phyloP scores from a whole-genome alignment of 2,329 filamentous ascomycete species.

The Hymenoscyphus fraxineus region DNA sequence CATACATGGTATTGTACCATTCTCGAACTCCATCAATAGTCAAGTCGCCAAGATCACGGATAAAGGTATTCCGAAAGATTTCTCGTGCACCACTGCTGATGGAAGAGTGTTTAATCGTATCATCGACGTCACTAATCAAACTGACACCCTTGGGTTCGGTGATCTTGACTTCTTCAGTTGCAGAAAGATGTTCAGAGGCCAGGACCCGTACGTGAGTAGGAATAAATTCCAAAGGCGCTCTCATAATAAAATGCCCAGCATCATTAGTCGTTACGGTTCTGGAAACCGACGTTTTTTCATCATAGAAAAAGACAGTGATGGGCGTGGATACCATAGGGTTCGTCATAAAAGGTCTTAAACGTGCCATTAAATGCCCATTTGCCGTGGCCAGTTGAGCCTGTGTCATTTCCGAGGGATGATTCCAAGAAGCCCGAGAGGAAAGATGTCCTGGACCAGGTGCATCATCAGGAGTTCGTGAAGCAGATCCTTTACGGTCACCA shows the following conservation, averaged over 20 bases:
- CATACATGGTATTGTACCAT: conserved; percentile 78
- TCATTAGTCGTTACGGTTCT: conserved; percentile 82
- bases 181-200: conserved; percentile 79
- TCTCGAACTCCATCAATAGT: conserved; percentile 82
- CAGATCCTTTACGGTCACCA: conserved; percentile 22
- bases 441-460: conserved; percentile 36
- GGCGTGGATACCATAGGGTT: conserved; percentile 73
- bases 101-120: conserved; percentile 94
- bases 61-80: conserved; percentile 94
- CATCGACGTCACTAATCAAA: conserved; percentile 95
- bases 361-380: conserved; percentile 82
- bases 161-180: conserved; percentile 71
- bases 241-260: conserved; percentile 79
- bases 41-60: conserved; percentile 76
- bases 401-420: conserved; percentile 55
- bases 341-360: conserved; percentile 85
- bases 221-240: conserved; percentile 80
- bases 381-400: conserved; percentile 73
- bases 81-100: conserved; percentile 84
- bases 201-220: conserved; percentile 86
- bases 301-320: conserved; percentile 94
- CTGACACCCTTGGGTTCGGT: conserved; percentile 79
- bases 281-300: conserved; percentile 76
- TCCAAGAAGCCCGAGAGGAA: conserved; percentile 42
- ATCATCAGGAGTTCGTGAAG: conserved; percentile 27